Evolutionary conservation across 306 rosid genomes (phyloP), one percentile per base, ranked within the genome.

Genomic region (Castanospermum australe): DNA sequence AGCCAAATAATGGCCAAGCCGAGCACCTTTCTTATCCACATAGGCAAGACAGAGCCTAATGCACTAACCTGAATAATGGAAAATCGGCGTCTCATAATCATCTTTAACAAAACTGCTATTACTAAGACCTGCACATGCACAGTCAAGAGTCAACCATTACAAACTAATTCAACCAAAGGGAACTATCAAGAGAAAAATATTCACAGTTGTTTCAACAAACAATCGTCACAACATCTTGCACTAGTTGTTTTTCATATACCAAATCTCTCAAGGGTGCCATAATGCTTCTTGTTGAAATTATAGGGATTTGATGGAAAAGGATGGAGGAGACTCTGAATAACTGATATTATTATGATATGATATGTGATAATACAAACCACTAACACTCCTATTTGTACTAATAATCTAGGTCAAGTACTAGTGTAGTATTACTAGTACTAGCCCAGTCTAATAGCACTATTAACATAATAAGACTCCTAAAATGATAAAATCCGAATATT

Each of bases 81-180:
- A 87, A 96, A 96, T 21, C 86, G 89, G 24, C 99, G 98, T 81
- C 86, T 90, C 99, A 96, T 96, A 81, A 96, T 90, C n/a, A 91
- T 73, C 90, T 91, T 96, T 44, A 96, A 83, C 81, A 96, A 87
- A 81, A 93, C 89, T 71, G 99, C 99, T 86, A 96, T 96, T 73
- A 96, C 99, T 90, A 96, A 93, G 83, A 96, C 99, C 99, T 96
- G 89, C 81, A 87, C 61, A 55, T 42, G 75, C 80, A 75, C 25
- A 68, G 24, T 57, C 50, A 87, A 78, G 60, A 68, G 35, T 52
- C 47, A 71, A 42, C 35, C 69, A 60, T 74, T 54, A 86, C 67
- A 69, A 82, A 74, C 45, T 56, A 25, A n/a, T n/a, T n/a, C n/a
- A n/a, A n/a, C n/a, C n/a, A n/a, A 67, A 69, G 42, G 32, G 48